Evolutionary conservation across 768 basidiomycete species (phyloP).

Genomic region (Pluteus cervinus): DNA sequence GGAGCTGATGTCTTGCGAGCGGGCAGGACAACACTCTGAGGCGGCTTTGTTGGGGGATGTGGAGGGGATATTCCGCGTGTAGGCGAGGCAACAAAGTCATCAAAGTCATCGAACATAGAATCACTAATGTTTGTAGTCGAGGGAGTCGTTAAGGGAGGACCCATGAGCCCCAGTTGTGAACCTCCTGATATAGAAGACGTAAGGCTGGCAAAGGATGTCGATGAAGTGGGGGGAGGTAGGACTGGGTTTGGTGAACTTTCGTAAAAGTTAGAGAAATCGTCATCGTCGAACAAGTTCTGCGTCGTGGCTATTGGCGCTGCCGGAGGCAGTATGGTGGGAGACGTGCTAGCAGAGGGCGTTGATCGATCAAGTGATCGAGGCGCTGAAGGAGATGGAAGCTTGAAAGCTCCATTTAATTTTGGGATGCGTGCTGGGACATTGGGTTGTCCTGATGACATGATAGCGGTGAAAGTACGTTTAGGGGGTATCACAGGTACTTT

Average conservation of each 20-base stretch:
- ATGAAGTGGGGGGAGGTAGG: slow-evolving; percentile 9
- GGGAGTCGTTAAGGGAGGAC: slow-evolving; percentile 13
- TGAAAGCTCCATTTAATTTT: slow-evolving; percentile 3
- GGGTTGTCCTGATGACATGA: no score
- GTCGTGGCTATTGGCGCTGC: no score
- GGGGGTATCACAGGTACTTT: slow-evolving; percentile 8
- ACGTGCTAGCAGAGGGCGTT: neutral
- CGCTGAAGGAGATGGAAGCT: slow-evolving; percentile 2
- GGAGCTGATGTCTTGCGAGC: slow-evolving; percentile 5
- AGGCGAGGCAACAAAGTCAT: slow-evolving; percentile 38
- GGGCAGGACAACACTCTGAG: slow-evolving; percentile 3
- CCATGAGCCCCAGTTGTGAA: no score
- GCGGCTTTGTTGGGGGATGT: slow-evolving; percentile 29
- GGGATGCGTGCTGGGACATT: neutral
- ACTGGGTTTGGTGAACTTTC: slow-evolving; percentile 9
- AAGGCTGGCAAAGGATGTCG: slow-evolving; percentile 1
- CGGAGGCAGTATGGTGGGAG: neutral
- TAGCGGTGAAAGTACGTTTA: slow-evolving; percentile 18
- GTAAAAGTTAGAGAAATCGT: slow-evolving; percentile 48
- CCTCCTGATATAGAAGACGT: neutral
- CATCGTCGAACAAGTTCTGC: slow-evolving; percentile 35
- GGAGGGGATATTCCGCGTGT: slow-evolving; percentile 37
- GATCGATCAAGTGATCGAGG: neutral
- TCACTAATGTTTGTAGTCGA: slow-evolving; percentile 14
- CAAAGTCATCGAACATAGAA: slow-evolving; percentile 43